These are phyloP conservation scores for Synchytrium microbalum DNA, from an alignment of 371 early-diverging fungal species.

Conservation along the genomic window DNA sequence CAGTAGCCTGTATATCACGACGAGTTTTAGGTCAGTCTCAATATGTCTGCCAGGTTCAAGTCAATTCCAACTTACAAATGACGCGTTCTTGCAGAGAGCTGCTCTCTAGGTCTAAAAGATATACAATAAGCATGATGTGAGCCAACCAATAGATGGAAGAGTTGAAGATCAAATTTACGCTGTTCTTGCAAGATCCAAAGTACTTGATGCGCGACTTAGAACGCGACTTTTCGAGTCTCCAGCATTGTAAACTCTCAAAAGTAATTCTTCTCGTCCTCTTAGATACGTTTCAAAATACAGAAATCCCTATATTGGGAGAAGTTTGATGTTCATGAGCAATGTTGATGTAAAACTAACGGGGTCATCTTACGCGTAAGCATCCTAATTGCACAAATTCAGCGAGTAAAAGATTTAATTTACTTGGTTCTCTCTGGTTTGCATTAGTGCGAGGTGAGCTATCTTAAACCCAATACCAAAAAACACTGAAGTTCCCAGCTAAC, in stretches of 20 bases:
- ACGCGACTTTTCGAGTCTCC: background rate
- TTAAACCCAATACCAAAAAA: background rate
- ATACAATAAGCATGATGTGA: background rate
- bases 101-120: background rate
- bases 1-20: background rate
- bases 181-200: background rate
- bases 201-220: background rate
- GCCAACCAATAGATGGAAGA: background rate
- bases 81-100: background rate
- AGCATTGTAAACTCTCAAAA: constrained; percentile 3
- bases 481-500: background rate
- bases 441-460: background rate
- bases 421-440: background rate
- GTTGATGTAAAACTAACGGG: background rate
- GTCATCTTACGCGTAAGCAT: background rate
- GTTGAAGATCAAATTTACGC: background rate
- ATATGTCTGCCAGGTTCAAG: background rate
- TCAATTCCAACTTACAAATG: background rate
- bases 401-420: background rate
- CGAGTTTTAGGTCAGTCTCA: background rate
- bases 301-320: background rate
- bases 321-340: background rate
- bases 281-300: constrained; percentile 5
- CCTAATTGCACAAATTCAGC: background rate
- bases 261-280: constrained; percentile 5